phyloP scores from a whole-genome alignment of 441 rosid genomes.

The Theobroma grandiflorum region DNA sequence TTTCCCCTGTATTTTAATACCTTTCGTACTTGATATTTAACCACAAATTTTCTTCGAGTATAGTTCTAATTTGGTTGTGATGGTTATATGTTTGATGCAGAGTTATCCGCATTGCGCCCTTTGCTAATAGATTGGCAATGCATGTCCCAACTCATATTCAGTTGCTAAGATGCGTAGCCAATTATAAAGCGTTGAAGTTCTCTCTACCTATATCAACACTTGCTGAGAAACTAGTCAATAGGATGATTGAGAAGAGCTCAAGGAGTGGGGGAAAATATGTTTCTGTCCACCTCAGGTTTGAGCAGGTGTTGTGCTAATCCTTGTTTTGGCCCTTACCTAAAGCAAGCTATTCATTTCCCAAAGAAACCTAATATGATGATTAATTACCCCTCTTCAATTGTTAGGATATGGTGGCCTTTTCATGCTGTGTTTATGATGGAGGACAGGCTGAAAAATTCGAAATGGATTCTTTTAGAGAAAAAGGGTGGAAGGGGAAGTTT shows the following conservation, averaged over 20 bases:
- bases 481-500: conserved; percentile 84
- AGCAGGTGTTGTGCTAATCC: conserved; percentile 64
- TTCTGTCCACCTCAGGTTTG: conserved; percentile 89
- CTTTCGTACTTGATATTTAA: neutral
- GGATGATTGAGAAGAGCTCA: conserved; percentile 82
- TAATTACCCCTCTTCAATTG: conserved; percentile 20
- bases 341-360: neutral
- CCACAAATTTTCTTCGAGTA: conserved; percentile 6
- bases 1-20: neutral
- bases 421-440: conserved; percentile 92
- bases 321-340: neutral
- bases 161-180: conserved; percentile 83
- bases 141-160: conserved; percentile 85
- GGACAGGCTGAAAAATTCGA: conserved; percentile 73
- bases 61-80: conserved; percentile 22
- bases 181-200: conserved; percentile 84
- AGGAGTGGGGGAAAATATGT: conserved; percentile 78
- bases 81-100: conserved; percentile 49
- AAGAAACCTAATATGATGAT: neutral
- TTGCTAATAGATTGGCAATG: conserved; percentile 96
- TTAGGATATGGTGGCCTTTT: conserved; percentile 99
- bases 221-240: conserved; percentile 65
- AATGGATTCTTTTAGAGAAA: conserved; percentile 75
- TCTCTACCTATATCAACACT: conserved; percentile 65
- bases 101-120: conserved; percentile 83